Conservation (phyloP, 1,284 basidiomycete species). For the Fomitopsis betulina region DNA sequence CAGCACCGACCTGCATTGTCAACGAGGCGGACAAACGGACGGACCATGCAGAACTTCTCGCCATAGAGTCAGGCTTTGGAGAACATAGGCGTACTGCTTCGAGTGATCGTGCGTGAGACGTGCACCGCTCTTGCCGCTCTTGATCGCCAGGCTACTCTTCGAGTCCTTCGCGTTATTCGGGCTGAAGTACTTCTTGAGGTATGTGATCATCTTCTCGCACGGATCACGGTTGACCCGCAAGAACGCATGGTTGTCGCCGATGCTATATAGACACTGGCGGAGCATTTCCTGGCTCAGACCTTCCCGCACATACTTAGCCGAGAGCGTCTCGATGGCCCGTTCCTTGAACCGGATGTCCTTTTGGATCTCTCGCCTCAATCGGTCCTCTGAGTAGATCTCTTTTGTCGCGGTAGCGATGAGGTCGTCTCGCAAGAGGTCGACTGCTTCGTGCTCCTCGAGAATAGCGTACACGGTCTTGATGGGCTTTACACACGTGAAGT, state of each 20-base stretch:
- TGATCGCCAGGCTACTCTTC: slow-evolving; percentile 67
- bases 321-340: slow-evolving; percentile 70
- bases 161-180: slow-evolving; percentile 58
- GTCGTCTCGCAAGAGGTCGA: slow-evolving; percentile 69
- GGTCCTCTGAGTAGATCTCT: slow-evolving; percentile 72
- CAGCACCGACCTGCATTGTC: too few species aligned
- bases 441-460: slow-evolving; percentile 55
- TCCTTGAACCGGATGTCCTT: slow-evolving; percentile 78
- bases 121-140: slow-evolving; percentile 71
- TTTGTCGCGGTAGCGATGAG: slow-evolving; percentile 68
- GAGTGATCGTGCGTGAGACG: slow-evolving; percentile 76
- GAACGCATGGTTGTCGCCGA: slow-evolving; percentile 83
- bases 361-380: slow-evolving; percentile 68
- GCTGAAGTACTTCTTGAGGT: slow-evolving; percentile 72
- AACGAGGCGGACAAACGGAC: slow-evolving; percentile 8
- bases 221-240: slow-evolving; percentile 77
- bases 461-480: slow-evolving; percentile 69
- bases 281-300: slow-evolving; percentile 58
- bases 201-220: slow-evolving; percentile 74
- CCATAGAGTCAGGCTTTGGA: slow-evolving; percentile 81
- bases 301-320: slow-evolving; percentile 53
- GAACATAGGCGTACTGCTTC: slow-evolving; percentile 77
- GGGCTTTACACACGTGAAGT: slow-evolving; percentile 68
- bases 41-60: slow-evolving; percentile 75
- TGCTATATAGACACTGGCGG: slow-evolving; percentile 76